Conservation (phyloP, 805 yeast genomes). For the Ogataea thermomethanolica region DNA sequence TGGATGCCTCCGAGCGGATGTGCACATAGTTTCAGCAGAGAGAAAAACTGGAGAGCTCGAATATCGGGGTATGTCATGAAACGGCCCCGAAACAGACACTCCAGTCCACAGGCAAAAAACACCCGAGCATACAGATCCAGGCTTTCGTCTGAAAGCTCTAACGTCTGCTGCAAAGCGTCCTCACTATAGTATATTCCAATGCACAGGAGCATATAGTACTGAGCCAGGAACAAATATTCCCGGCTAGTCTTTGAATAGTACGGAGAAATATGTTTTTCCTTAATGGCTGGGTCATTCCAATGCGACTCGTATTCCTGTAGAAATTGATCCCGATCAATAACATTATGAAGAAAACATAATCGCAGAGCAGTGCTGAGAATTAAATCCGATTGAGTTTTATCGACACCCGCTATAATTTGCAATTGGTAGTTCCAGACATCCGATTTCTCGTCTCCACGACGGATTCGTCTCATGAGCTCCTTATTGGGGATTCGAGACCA, state of each 20-base stretch:
- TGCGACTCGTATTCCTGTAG: slow-evolving; percentile 55
- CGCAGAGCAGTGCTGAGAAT: slow-evolving; percentile 21
- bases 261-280: slow-evolving; percentile 27
- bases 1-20: slow-evolving; percentile 32
- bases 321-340: slow-evolving; percentile 59
- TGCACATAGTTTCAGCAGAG: slow-evolving; percentile 28
- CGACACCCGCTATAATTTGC: slow-evolving; percentile 15
- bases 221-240: slow-evolving; percentile 30
- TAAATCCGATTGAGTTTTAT: slow-evolving; percentile 21
- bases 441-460: slow-evolving; percentile 20
- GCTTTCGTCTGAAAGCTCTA: slow-evolving; percentile 24
- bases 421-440: slow-evolving; percentile 30
- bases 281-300: slow-evolving; percentile 23
- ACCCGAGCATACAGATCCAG: slow-evolving; percentile 30
- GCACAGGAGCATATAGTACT: slow-evolving; percentile 32
- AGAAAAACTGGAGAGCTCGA: slow-evolving; percentile 26
- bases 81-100: slow-evolving; percentile 33
- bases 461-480: slow-evolving; percentile 7
- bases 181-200: slow-evolving; percentile 30
- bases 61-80: slow-evolving; percentile 32
- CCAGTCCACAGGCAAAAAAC: slow-evolving; percentile 31
- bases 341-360: slow-evolving; percentile 35
- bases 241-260: slow-evolving; percentile 24
- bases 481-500: slow-evolving; percentile 24
- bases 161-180: slow-evolving; percentile 18